Conservation (phyloP, 2,329 filamentous ascomycete species). For the Colletotrichum sp. region DNA sequence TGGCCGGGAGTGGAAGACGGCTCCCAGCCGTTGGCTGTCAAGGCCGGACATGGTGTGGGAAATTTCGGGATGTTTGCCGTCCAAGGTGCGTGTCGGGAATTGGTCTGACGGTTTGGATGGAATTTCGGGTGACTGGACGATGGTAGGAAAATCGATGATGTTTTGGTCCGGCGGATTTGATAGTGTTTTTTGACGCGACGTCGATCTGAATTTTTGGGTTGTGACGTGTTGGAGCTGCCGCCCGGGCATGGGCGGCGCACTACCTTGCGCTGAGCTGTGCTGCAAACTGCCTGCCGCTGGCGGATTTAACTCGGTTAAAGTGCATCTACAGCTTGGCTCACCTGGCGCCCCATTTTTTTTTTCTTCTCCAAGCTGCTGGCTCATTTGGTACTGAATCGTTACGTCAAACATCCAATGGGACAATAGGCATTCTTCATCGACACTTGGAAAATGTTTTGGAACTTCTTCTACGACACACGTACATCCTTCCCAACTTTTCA, state of each 20-base stretch:
- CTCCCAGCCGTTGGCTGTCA: conserved; percentile 53
- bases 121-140: background rate
- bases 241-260: background rate
- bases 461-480: background rate
- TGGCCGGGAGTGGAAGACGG: conserved; percentile 60
- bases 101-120: background rate
- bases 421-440: background rate
- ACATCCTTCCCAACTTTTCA: background rate
- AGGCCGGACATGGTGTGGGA: conserved; percentile 46
- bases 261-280: background rate
- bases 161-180: background rate
- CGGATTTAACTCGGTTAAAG: conserved; percentile 8
- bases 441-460: background rate
- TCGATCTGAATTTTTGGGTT: conserved; percentile 3
- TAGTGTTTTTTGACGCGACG: conserved; percentile 13
- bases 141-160: background rate
- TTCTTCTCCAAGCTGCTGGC: background rate
- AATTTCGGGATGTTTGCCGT: background rate
- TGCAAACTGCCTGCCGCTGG: background rate
- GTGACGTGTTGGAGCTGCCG: conserved; percentile 16
- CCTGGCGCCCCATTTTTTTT: background rate
- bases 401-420: background rate
- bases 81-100: background rate
- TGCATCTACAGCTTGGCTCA: background rate
- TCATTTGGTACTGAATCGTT: background rate